Conservation (phyloP, 139 green algal species). For the Asterochloris sp. region DNA sequence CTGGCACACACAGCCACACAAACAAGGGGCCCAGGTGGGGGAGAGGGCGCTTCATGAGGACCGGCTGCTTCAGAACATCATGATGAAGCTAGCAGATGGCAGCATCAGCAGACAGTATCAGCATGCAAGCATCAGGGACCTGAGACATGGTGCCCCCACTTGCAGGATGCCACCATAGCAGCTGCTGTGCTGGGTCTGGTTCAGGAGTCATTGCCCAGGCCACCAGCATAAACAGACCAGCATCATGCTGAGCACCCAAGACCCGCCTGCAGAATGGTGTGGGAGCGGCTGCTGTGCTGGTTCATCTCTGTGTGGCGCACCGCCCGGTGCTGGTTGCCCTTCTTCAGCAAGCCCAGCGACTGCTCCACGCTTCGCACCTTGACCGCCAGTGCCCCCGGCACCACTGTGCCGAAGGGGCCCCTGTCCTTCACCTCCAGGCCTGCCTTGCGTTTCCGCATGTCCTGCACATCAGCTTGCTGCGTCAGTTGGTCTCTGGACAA, state of each 20-base stretch:
- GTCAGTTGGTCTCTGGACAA: too few species aligned
- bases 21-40: too few species aligned
- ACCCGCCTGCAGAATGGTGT: conserved; percentile 57
- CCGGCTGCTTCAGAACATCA: too few species aligned
- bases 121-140: not conserved
- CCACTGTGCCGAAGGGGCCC: conserved; percentile 29
- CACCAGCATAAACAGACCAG: not conserved
- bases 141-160: not conserved
- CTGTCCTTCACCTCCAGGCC: conserved; percentile 53
- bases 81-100: not conserved
- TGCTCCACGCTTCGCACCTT: conserved; percentile 40
- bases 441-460: conserved; percentile 38
- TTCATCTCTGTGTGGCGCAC: conserved; percentile 65
- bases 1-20: too few species aligned
- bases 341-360: conserved; percentile 38
- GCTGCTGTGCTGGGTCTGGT: not conserved
- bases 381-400: conserved; percentile 48
- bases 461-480: conserved; percentile 2
- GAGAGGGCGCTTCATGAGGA: too few species aligned
- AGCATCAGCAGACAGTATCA: not conserved
- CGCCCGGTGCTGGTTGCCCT: conserved; percentile 23
- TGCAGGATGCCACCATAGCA: not conserved
- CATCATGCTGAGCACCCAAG: not conserved
- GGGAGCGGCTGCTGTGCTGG: conserved; percentile 47
- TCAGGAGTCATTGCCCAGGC: not conserved